Percentiles rank a stretch among this genome's conserved stretches.
These are phyloP conservation scores for Saccharomycopsis olivae DNA, from an alignment of 805 yeast species.

Conservation along the genomic window DNA sequence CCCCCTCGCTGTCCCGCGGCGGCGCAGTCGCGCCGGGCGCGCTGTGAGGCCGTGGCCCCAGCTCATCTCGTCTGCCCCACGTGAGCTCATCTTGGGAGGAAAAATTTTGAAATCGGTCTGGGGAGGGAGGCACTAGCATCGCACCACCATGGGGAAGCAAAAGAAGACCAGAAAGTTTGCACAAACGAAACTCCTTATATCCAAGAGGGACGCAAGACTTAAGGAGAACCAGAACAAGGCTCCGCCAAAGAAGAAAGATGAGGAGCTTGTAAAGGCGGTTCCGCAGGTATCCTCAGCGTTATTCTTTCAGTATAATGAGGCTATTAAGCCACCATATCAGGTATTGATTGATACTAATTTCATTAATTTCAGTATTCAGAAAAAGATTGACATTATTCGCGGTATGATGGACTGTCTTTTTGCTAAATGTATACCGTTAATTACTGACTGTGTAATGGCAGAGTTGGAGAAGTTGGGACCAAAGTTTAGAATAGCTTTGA, in stretches of 20 bases:
- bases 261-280: constrained; percentile 60
- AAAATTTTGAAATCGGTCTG: too few relatives aligned
- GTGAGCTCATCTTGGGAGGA: too few relatives aligned
- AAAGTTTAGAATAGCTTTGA: constrained; percentile 83
- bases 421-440: constrained; percentile 91
- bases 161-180: constrained; percentile 96
- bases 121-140: too few relatives aligned
- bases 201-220: constrained; percentile 58
- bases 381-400: constrained; percentile 86
- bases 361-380: constrained; percentile 91
- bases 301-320: constrained; percentile 87
- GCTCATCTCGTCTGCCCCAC: background rate
- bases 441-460: constrained; percentile 97
- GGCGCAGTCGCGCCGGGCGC: too few relatives aligned
- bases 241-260: constrained; percentile 43
- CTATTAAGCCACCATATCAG: constrained; percentile 97
- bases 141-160: constrained; percentile 81
- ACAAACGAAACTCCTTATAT: constrained; percentile 74
- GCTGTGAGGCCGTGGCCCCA: background rate
- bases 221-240: constrained; percentile 34
- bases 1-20: too few relatives aligned
- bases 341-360: constrained; percentile 94
- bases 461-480: constrained; percentile 95
- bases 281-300: constrained; percentile 96
- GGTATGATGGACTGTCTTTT: constrained; percentile 95